A percentile compares a stretch with the other conserved stretches of the same genome.
phyloP scores from a whole-genome alignment of 495 filamentous ascomycete species.

The Darksidea phi region DNA sequence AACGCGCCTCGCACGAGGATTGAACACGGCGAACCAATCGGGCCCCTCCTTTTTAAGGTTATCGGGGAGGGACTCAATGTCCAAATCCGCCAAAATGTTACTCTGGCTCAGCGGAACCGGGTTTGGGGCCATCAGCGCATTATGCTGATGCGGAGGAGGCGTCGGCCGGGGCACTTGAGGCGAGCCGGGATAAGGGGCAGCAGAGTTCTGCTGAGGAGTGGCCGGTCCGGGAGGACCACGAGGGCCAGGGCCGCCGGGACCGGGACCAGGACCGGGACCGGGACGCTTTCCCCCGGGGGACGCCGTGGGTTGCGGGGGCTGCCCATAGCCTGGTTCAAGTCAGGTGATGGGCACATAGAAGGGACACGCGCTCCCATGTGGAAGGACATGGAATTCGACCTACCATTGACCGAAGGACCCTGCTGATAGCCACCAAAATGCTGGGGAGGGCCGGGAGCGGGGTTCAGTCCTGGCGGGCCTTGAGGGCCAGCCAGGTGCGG shows the following conservation, averaged over 20 bases:
- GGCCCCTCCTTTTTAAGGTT: slow-evolving; percentile 54
- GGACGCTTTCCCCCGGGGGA: slow-evolving; percentile 68
- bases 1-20: slow-evolving; percentile 41
- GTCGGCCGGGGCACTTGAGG: slow-evolving; percentile 83
- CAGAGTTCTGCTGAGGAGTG: slow-evolving; percentile 85
- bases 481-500: slow-evolving; percentile 38
- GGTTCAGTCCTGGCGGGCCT: slow-evolving; percentile 44
- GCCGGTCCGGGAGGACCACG: slow-evolving; percentile 68
- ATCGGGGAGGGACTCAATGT: slow-evolving; percentile 76
- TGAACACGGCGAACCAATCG: slow-evolving; percentile 49
- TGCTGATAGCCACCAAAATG: slow-evolving; percentile 53
- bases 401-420: slow-evolving; percentile 32
- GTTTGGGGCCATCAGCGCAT: slow-evolving; percentile 27
- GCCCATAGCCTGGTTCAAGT: slow-evolving; percentile 25
- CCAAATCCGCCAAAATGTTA: slow-evolving; percentile 84
- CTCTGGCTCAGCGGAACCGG: slow-evolving; percentile 53
- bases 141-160: slow-evolving; percentile 57
- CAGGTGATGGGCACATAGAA: no score
- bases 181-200: slow-evolving; percentile 83
- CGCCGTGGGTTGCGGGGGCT: slow-evolving; percentile 74
- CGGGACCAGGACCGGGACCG: slow-evolving; percentile 31
- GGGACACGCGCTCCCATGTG: no score
- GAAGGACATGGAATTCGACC: background rate
- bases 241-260: slow-evolving; percentile 52
- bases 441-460: slow-evolving; percentile 40